Conservation (phyloP, 306 rosid species). For the Medicago arabica region DNA sequence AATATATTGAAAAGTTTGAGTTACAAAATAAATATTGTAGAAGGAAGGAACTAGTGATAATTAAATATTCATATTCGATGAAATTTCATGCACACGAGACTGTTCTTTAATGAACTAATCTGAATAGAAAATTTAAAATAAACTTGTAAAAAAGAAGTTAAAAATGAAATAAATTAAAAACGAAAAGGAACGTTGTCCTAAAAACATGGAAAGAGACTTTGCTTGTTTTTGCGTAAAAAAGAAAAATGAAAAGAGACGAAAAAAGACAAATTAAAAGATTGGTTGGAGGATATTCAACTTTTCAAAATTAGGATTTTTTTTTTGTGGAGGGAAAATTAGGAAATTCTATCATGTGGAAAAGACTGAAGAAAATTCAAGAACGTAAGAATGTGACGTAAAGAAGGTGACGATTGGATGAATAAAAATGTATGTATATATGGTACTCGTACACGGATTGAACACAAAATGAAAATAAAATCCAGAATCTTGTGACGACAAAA, state of each 20-base stretch:
- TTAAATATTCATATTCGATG: too few relatives aligned
- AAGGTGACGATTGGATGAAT: background rate
- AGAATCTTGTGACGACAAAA: too few relatives aligned
- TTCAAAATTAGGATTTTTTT: background rate
- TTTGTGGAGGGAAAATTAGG: background rate
- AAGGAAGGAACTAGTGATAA: too few relatives aligned
- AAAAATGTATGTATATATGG: too few relatives aligned
- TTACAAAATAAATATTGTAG: too few relatives aligned
- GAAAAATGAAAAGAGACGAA: background rate
- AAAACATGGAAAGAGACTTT: background rate
- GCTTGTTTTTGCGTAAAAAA: background rate
- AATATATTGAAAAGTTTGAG: too few relatives aligned
- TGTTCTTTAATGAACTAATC: too few relatives aligned
- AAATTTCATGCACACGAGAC: too few relatives aligned
- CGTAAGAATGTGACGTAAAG: background rate
- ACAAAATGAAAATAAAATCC: background rate
- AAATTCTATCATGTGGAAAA: background rate
- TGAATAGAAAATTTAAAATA: too few relatives aligned
- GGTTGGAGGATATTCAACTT: background rate
- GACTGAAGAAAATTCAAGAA: background rate
- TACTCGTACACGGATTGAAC: too few relatives aligned
- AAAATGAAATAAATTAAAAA: background rate
- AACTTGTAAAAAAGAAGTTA: background rate
- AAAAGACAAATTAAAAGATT: background rate
- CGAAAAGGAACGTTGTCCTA: background rate